Base-by-base conservation (phyloP, 805 yeast species). In the Hanseniaspora mollemarum region DNA sequence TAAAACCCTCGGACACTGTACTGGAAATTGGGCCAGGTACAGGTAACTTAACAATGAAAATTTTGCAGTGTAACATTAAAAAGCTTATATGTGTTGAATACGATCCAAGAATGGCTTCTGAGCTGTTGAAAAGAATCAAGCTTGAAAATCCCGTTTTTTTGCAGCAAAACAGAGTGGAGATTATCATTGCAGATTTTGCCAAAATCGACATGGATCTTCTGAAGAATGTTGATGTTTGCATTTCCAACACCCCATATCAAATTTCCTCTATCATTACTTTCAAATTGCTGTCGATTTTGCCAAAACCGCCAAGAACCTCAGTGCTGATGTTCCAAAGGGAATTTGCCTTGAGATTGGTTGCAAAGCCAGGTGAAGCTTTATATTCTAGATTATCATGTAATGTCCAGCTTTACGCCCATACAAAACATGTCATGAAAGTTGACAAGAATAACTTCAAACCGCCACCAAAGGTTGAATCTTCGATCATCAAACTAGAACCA, bases 91-190 rank as follows among this genome's bases (percentile, higher is more conserved):
- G 97, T 0, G 92, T 85, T 49, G 98, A 92, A 70, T 88, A 88
- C 87, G 98, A 92, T 69, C 98, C 98, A n/a, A 74, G 96, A 69
- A 92, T 92, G 98, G 98, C 97, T 2, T 97, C 97, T 0, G 98
- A 92, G 67, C 73, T 92, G 60, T 87, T 96, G 10, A 92, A 92
- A 66, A 81, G 98, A 71, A 97, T 92, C 15, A 87, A 86, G 68
- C 28, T 35, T 21, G 51, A 46, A 19, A 42, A 42, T 15, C 51
- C 51, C 4, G 39, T 29, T 10, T 46, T 46, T 32, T 32, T 46
- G n/a, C 29, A 42, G 24, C 51, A 46, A 32, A 46, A 46, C 44
- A 88, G 87, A 64, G 72, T 92, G 51, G 97, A 92, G 56, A 87
- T 92, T 53, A 69, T 90, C 60, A 73, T 92, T 56, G 98, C 98